Percentiles rank a stretch among this genome's conserved stretches.
Conservation (phyloP, 345 rosid species). For the Cardiospermum halicacabum region DNA sequence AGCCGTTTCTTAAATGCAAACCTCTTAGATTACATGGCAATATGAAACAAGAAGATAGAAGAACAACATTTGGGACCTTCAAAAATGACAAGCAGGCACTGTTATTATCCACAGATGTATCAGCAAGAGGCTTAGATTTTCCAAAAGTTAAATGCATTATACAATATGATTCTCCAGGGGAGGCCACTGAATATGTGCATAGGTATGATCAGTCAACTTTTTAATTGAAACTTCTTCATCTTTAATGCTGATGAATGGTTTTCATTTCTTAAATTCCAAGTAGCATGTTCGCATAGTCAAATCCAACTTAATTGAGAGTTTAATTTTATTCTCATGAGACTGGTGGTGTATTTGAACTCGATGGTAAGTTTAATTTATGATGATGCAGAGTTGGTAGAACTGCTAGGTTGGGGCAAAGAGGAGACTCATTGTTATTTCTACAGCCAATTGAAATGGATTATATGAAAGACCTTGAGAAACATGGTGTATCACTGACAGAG, state of each 20-base stretch:
- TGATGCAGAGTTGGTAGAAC: conserved; percentile 92
- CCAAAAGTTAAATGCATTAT: conserved; percentile 90
- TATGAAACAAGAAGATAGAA: conserved; percentile 91
- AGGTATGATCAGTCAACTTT: conserved; percentile 38
- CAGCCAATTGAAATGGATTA: conserved; percentile 87
- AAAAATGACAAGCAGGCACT: conserved; percentile 75
- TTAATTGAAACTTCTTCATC: conserved; percentile 9
- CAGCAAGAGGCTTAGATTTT: conserved; percentile 94
- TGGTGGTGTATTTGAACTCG: neutral
- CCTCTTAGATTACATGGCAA: conserved; percentile 82
- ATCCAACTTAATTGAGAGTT: neutral
- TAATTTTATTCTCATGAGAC: neutral
- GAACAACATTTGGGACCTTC: conserved; percentile 66
- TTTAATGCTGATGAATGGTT: neutral
- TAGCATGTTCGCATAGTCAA: neutral
- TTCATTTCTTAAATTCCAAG: neutral
- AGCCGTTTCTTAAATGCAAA: conserved; percentile 62
- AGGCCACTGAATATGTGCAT: conserved; percentile 96
- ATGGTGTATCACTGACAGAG: conserved; percentile 71
- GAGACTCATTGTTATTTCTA: conserved; percentile 79
- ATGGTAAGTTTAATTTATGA: conserved; percentile 16
- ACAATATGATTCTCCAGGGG: conserved; percentile 98
- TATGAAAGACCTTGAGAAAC: conserved; percentile 74
- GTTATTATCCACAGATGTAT: conserved; percentile 78
- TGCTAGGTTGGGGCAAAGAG: conserved; percentile 89